Base-by-base conservation (phyloP, 2,329 filamentous ascomycete genomes). In the Gnomoniopsis sp. region DNA sequence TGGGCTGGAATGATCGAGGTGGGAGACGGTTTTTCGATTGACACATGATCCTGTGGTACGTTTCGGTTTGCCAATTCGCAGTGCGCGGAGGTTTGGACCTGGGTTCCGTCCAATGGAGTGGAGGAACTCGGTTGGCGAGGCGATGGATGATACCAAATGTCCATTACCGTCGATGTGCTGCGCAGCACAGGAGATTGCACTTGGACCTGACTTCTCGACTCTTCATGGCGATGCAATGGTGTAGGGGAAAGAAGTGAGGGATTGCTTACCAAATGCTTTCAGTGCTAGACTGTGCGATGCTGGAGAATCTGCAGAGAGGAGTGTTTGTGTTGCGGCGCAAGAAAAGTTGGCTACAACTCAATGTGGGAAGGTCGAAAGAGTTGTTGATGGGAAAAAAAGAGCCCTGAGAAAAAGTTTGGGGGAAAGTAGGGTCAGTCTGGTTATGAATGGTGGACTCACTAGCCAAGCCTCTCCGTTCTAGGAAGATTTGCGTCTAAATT, bases 391-490 rank as follows among this genome's bases (percentile, higher is more conserved):
- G 38, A 23, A 58, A 49, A 52, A 55, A 52, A 50, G 46, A 52
- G 34, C 33, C 43, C 26, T 12, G 11, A 21, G 38, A 23, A 41
- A 59, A 59, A 49, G 44, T 23, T 34, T 55, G 34, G 52, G 51
- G 49, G 23, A 52, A 55, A 43, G 57, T 51, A 47, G 47, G 51
- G 53, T 47, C 52, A 46, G 51, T 50, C 51, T 59, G 43, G 22
- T 59, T 59, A 55, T 59, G 46, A 47, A 52, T 46, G 55, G 47
- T 14, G n/a, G 17, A 46, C 21, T 21, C n/a, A 38, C 53, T 48
- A 36, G 56, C 59, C 56, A 55, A 52, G 59, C 30, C n/a, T 41
- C 57, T 61, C 53, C 43, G 56, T 47, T 59, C 56, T 55, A 50
- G 53, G 49, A 46, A 46, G 26, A 48, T 47, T 47, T 59, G 49